Evolutionary conservation across 305 asterid genomes (phyloP), one percentile per base, ranked within the genome.

Genomic region (Fraxinus floribunda): DNA sequence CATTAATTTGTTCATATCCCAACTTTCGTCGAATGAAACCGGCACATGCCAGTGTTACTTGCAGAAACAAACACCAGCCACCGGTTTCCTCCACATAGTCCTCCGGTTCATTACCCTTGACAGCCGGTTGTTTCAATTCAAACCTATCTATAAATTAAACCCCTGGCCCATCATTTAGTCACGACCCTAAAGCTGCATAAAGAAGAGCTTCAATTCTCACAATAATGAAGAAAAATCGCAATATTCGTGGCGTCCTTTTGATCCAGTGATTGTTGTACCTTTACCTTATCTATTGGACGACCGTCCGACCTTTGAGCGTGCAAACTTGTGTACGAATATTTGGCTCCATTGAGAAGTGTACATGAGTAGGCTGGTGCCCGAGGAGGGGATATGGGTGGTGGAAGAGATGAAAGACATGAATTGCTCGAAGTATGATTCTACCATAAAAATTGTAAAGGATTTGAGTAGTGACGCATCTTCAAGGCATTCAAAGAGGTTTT

Each of bases 401-500:
- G 68, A 44, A 46, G 73, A 18, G 72, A 29, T 55, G 30, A 55
- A 77, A 29, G 80, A 77, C 38, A 2, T 26, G 30, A 36, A 41
- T 22, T 7, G 72, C 71, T 71, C 76, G n/a, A 83, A 83, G 16
- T 83, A 79, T 46, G 86, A 80, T 41, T 75, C 79, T 3, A 15
- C 80, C 62, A 16, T 78, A 30, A 72, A 78, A 29, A 32, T 84
- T 32, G 24, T 39, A 7, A 85, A 82, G 72, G 82, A 41, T 38
- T 79, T 86, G 39, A 22, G 75, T 13, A 34, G 41, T 30, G 73
- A 75, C 4, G 39, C 87, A 32, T 79, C 90, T 24, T 64, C 90
- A 3, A 83, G 68, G 83, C 87, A 82, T 71, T 80, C 82, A 0
- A 83, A 86, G 88, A 81, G 81, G 75, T 77, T 87, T 2, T 89